These are phyloP conservation scores for Pyricularia sp. DNA, from an alignment of 2,329 filamentous ascomycete genomes.

Conservation along the genomic window DNA sequence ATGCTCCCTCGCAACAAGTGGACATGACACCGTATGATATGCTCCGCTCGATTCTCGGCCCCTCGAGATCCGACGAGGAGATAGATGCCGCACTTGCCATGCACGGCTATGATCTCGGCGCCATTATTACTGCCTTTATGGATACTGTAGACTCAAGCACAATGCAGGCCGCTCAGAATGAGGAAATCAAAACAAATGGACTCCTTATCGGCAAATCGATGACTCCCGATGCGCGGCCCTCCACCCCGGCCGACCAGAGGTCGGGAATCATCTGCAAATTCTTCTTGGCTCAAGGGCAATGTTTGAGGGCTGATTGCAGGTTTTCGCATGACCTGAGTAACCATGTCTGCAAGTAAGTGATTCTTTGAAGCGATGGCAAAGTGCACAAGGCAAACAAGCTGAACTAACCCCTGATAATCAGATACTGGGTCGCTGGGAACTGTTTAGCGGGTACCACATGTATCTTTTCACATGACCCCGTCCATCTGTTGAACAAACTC, in stretches of 20 bases:
- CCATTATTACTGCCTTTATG: conserved; percentile 84
- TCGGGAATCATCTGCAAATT: conserved; percentile 94
- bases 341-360: conserved; percentile 91
- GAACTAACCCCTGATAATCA: conserved; percentile 23
- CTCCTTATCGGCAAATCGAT: conserved; percentile 87
- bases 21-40: conserved; percentile 99
- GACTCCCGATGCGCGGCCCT: conserved; percentile 62
- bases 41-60: conserved; percentile 86
- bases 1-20: conserved; percentile 54
- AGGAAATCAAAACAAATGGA: conserved; percentile 36
- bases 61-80: conserved; percentile 84
- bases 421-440: conserved; percentile 93
- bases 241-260: conserved; percentile 69
- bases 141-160: conserved; percentile 32
- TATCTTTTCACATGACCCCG: conserved; percentile 94
- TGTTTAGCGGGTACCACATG: conserved; percentile 90
- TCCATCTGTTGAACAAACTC: conserved; percentile 74
- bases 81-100: conserved; percentile 83
- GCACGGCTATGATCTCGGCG: conserved; percentile 88
- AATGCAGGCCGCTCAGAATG: conserved; percentile 28
- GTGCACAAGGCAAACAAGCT: neutral
- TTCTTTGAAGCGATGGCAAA: neutral
- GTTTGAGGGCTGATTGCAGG: conserved; percentile 87
- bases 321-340: conserved; percentile 95
- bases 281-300: conserved; percentile 91